A percentile compares a stretch with the other conserved stretches of the same genome.
Conservation (phyloP, 305 asterid genomes). For the Rubia peregrina region DNA sequence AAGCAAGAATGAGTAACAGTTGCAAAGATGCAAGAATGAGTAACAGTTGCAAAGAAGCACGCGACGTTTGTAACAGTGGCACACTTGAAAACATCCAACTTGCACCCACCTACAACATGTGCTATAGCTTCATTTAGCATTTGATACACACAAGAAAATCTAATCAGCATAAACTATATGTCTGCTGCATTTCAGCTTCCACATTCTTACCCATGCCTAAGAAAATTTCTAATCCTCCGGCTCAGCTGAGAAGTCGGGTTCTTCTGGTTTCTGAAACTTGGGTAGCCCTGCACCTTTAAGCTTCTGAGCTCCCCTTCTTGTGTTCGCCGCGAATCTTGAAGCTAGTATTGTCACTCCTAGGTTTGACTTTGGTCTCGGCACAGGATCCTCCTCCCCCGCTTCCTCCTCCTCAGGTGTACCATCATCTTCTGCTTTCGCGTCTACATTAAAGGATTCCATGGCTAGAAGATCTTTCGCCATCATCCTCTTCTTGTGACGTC, state of each 20-base stretch:
- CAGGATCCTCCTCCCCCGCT: slow-evolving; percentile 20
- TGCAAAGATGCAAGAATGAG: too few relatives aligned
- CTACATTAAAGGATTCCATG: slow-evolving; percentile 50
- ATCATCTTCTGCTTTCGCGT: slow-evolving; percentile 26
- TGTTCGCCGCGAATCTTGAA: slow-evolving; percentile 81
- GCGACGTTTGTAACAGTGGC: too few relatives aligned
- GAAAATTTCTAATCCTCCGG: slow-evolving; percentile 45
- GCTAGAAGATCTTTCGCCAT: slow-evolving; percentile 59
- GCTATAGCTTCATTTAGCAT: background rate
- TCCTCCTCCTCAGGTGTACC: slow-evolving; percentile 28
- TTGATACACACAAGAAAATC: background rate
- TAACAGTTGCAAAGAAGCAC: too few relatives aligned
- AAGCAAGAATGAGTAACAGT: too few relatives aligned
- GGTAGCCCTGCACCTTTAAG: slow-evolving; percentile 58
- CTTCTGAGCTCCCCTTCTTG: slow-evolving; percentile 84
- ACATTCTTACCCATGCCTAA: background rate
- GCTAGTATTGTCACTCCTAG: slow-evolving; percentile 78
- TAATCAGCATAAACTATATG: background rate
- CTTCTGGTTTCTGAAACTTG: slow-evolving; percentile 77
- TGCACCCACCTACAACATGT: background rate
- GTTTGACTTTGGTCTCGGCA: slow-evolving; percentile 27
- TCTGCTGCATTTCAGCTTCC: background rate
- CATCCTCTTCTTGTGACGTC: slow-evolving; percentile 58
- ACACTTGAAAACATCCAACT: too few relatives aligned
- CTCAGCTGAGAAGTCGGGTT: slow-evolving; percentile 75